Percentiles rank a stretch among this genome's conserved stretches.
Evolutionary conservation across 2,329 filamentous ascomycete genomes (phyloP).

Genomic region (Xylaria multiplex): DNA sequence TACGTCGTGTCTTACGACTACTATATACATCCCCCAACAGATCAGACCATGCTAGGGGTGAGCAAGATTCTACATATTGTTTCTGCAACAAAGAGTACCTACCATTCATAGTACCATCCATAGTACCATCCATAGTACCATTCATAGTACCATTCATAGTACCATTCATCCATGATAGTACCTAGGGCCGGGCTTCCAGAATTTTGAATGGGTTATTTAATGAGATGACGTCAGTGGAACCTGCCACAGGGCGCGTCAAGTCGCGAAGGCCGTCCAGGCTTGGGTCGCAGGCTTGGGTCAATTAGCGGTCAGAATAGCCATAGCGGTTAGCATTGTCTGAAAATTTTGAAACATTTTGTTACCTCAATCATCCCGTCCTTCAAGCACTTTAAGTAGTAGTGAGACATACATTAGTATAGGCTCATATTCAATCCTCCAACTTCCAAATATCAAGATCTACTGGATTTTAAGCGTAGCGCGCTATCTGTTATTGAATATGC

Average conservation of each 20-base stretch:
- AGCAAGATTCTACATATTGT: too few relatives aligned
- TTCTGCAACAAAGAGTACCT: too few relatives aligned
- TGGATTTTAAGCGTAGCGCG: neutral
- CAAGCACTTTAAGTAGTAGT: neutral
- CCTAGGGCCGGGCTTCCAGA: too few relatives aligned
- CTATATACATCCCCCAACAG: too few relatives aligned
- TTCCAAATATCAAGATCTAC: neutral
- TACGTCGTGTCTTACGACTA: too few relatives aligned
- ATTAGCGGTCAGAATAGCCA: neutral
- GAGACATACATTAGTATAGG: neutral
- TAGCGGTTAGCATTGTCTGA: neutral
- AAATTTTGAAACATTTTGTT: neutral
- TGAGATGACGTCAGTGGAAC: constrained; percentile 24
- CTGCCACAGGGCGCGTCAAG: constrained; percentile 7
- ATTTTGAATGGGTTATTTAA: neutral
- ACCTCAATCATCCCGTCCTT: neutral
- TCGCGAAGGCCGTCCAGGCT: constrained; percentile 2
- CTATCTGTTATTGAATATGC: constrained; percentile 29
- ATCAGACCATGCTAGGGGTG: too few relatives aligned
- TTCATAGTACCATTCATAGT: too few relatives aligned
- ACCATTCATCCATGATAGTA: too few relatives aligned
- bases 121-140: too few relatives aligned
- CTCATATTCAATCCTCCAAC: too few relatives aligned
- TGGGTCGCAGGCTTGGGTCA: neutral
- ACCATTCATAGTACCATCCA: too few relatives aligned